These are phyloP conservation scores for Clavulina sp. DNA, from an alignment of 768 basidiomycete species.

Conservation along the genomic window DNA sequence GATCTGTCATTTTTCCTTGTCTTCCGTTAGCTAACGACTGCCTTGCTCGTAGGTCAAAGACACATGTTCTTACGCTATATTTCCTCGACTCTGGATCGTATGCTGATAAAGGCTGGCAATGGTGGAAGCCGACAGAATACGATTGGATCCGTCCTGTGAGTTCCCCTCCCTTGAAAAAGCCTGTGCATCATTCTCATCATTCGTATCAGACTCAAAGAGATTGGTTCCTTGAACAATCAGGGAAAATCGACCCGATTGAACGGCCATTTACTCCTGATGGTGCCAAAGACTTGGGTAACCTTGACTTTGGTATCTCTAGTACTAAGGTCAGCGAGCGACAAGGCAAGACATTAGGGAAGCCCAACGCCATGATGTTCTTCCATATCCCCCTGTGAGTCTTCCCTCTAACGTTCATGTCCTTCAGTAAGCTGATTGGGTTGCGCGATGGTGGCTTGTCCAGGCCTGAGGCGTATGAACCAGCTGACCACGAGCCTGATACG, in stretches of 20 bases:
- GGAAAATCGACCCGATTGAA: conserved; percentile 50
- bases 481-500: conserved; percentile 47
- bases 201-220: conserved; percentile 53
- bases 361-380: conserved; percentile 95
- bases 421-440: neutral
- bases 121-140: conserved; percentile 50
- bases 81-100: conserved; percentile 82
- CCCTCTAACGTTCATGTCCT: neutral
- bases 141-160: conserved; percentile 66
- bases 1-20: conserved; percentile 15
- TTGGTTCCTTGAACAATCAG: conserved; percentile 78
- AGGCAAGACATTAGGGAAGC: conserved; percentile 63
- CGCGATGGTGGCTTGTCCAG: conserved; percentile 23
- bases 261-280: conserved; percentile 74
- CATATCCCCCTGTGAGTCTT: conserved; percentile 74
- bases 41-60: conserved; percentile 42
- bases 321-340: neutral
- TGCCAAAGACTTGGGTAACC: conserved; percentile 44
- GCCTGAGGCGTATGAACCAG: conserved; percentile 56
- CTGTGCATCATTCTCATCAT: neutral
- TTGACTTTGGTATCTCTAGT: no score
- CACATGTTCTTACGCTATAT: conserved; percentile 77
- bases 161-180: neutral
- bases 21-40: neutral
- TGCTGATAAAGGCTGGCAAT: conserved; percentile 36